Percentiles rank a stretch among this genome's conserved stretches.
Evolutionary conservation across 192 early-diverging fungal genomes (phyloP).

Genomic region (Paraglomus occultum): DNA sequence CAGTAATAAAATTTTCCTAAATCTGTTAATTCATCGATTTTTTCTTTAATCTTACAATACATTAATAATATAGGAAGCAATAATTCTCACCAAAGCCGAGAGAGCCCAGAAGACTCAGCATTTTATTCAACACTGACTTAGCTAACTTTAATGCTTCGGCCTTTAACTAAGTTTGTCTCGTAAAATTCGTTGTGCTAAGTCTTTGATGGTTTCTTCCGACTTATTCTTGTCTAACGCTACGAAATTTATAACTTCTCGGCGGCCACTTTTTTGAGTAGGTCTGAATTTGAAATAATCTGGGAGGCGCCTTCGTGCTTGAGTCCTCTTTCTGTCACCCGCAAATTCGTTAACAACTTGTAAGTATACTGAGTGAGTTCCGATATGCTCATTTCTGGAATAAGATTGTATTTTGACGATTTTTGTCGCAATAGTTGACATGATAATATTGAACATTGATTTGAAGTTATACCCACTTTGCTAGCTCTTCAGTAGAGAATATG

Average conservation of each 20-base stretch:
- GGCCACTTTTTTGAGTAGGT: background rate
- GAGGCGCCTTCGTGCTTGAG: background rate
- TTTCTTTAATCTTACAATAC: too few relatives aligned
- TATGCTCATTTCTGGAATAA: background rate
- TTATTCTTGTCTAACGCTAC: background rate
- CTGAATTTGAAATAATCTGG: background rate
- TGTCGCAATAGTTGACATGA: slow-evolving; percentile 12
- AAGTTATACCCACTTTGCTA: slow-evolving; percentile 14
- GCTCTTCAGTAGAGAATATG: too few relatives aligned
- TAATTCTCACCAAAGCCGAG: slow-evolving; percentile 2
- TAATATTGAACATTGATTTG: slow-evolving; percentile 5
- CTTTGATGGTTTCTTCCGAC: slow-evolving; percentile 8
- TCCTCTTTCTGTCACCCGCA: slow-evolving; percentile 9
- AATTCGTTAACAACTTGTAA: background rate
- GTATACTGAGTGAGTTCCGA: slow-evolving; percentile 5
- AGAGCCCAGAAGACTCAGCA: background rate
- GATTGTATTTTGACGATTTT: slow-evolving; percentile 28
- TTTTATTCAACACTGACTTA: slow-evolving; percentile 4
- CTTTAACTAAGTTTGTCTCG: slow-evolving; percentile 15
- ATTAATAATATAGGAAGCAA: slow-evolving; percentile 3
- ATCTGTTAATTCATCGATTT: too few relatives aligned
- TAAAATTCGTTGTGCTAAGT: slow-evolving; percentile 3
- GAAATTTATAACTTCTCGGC: background rate
- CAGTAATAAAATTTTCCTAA: too few relatives aligned
- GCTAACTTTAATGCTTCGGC: slow-evolving; percentile 3